Conservation (phyloP, 345 rosid genomes). For the Rhizophora apiculata region DNA sequence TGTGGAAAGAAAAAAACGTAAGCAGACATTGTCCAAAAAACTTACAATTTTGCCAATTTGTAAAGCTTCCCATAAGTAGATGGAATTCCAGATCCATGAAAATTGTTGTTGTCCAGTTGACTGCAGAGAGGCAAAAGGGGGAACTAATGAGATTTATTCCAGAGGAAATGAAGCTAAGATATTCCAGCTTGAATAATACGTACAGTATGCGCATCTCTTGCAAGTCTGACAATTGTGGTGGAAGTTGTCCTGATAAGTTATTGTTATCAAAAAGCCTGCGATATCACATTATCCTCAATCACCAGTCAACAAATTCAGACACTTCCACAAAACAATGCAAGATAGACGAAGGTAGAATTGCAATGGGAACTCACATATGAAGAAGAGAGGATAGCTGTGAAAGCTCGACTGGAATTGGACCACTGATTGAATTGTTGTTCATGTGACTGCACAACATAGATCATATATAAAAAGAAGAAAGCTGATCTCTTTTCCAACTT, state of each 20-base stretch:
- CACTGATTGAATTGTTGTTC: conserved; percentile 53
- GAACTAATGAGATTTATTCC: not conserved
- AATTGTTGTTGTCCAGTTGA: conserved; percentile 45
- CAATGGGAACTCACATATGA: conserved; percentile 38
- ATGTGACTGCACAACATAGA: conserved; percentile 32
- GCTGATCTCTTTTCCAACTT: not conserved
- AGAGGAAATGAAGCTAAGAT: no score
- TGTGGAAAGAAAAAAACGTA: not conserved
- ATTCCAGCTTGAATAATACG: not conserved
- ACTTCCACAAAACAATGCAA: no score
- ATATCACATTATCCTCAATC: conserved; percentile 7
- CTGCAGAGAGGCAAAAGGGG: conserved; percentile 25
- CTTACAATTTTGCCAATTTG: conserved; percentile 41
- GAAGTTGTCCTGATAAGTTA: conserved; percentile 45
- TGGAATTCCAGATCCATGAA: conserved; percentile 39
- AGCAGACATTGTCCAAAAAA: not conserved
- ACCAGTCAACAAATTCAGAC: no score
- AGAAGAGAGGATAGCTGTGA: conserved; percentile 29
- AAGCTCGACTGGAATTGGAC: conserved; percentile 46
- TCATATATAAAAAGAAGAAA: not conserved
- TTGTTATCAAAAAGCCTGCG: conserved; percentile 47
- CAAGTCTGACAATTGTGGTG: conserved; percentile 39
- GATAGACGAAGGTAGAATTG: not conserved
- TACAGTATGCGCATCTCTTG: conserved; percentile 38
- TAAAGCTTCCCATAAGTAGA: conserved; percentile 36